A percentile compares a stretch with the other conserved stretches of the same genome.
phyloP scores from a whole-genome alignment of 1,284 basidiomycete species.

The Amylostereum areolatum region DNA sequence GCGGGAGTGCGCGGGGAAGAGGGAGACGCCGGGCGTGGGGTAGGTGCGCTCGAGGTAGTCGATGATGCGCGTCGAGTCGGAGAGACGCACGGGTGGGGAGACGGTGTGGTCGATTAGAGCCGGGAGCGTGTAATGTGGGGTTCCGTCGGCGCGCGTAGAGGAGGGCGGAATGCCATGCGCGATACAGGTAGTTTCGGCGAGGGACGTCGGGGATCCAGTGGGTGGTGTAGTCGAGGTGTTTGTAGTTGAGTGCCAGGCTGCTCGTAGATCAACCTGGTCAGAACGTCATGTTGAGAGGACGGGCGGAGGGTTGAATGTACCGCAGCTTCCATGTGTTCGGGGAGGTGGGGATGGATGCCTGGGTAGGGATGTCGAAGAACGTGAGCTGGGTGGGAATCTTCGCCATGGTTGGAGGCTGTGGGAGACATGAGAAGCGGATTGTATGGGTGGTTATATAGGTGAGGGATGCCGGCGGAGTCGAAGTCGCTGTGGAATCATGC shows the following conservation, averaged over 20 bases:
- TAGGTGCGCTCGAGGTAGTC: conserved; percentile 15
- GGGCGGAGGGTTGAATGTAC: conserved; percentile 4
- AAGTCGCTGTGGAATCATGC: no score
- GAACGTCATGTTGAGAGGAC: not conserved
- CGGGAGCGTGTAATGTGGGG: conserved; percentile 15
- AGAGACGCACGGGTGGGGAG: conserved; percentile 5
- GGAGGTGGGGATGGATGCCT: conserved; percentile 9
- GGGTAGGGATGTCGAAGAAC: conserved; percentile 10
- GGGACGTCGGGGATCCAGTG: conserved; percentile 7
- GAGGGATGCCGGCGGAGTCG: no score
- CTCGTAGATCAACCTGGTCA: not conserved
- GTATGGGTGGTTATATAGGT: no score
- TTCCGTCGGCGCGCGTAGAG: conserved; percentile 1
- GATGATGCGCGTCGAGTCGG: conserved; percentile 14
- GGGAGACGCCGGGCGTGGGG: conserved; percentile 9
- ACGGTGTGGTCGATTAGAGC: conserved; percentile 12
- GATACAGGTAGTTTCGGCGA: conserved; percentile 1
- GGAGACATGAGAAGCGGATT: no score
- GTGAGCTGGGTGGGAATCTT: conserved; percentile 8
- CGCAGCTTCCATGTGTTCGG: conserved; percentile 15
- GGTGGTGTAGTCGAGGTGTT: conserved; percentile 8
- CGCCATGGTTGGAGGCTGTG: not conserved
- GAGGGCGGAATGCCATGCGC: conserved; percentile 6
- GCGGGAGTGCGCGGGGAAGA: conserved; percentile 7
- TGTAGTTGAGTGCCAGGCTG: conserved; percentile 12